These are phyloP conservation scores for Dendrobium officinale DNA, from an alignment of 106 monocot species.

Conservation along the genomic window DNA sequence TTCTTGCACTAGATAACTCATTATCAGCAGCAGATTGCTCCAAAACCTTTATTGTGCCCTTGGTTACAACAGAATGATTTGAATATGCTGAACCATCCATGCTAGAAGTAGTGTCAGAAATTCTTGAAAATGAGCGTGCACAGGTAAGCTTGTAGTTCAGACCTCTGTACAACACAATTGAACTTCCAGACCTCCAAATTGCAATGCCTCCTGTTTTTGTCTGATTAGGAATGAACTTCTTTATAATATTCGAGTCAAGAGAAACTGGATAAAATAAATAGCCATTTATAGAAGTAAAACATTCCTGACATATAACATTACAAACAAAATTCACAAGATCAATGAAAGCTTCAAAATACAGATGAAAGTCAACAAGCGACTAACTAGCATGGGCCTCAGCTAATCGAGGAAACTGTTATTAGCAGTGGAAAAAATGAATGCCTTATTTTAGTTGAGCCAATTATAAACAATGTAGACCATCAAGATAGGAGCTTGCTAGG, in stretches of 20 bases:
- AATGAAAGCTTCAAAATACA: neutral
- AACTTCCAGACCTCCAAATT: conserved; percentile 99
- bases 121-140: conserved; percentile 45
- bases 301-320: neutral
- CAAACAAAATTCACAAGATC: neutral
- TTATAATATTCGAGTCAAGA: neutral
- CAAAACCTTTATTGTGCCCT: conserved; percentile 8
- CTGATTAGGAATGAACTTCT: conserved; percentile 30
- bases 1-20: neutral
- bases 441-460: neutral
- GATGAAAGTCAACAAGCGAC: neutral
- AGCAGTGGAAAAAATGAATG: neutral
- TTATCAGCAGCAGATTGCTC: conserved; percentile 5
- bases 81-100: neutral
- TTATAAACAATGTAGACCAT: neutral
- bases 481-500: neutral
- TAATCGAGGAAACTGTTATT: neutral
- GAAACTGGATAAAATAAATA: neutral
- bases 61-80: conserved; percentile 2
- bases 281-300: neutral
- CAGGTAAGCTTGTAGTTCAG: conserved; percentile 78
- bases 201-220: conserved; percentile 75
- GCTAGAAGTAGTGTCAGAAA: conserved; percentile 10
- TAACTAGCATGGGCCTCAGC: neutral
- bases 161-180: conserved; percentile 75